These are phyloP conservation scores for Gossypium stocksii DNA, from an alignment of 345 rosid species.

Conservation along the genomic window DNA sequence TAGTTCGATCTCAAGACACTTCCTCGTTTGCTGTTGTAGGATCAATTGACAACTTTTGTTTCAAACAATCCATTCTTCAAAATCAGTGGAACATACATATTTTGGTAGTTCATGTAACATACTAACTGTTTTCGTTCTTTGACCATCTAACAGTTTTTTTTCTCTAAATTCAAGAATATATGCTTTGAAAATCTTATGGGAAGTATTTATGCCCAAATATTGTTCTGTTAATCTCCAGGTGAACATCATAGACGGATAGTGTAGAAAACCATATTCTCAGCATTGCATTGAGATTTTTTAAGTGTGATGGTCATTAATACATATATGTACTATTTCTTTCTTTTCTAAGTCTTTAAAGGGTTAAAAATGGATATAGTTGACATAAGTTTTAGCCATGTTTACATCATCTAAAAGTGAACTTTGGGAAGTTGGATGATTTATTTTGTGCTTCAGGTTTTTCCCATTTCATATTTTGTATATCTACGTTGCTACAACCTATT, in stretches of 20 bases:
- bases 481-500: neutral
- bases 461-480: neutral
- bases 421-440: neutral
- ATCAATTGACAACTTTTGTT: neutral
- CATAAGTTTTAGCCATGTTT: neutral
- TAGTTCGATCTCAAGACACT: neutral
- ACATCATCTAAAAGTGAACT: neutral
- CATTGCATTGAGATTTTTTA: neutral
- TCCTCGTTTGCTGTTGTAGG: neutral
- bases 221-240: neutral
- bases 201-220: neutral
- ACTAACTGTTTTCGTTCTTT: neutral
- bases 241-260: neutral
- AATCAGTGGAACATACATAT: neutral
- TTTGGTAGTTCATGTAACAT: neutral
- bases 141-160: neutral
- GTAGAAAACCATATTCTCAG: neutral
- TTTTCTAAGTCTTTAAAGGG: too few species aligned
- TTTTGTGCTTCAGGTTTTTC: neutral
- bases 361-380: neutral
- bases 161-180: neutral
- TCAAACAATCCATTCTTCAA: neutral
- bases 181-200: neutral
- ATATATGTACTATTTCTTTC: neutral
- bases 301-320: neutral